Conservation (phyloP, 192 early-diverging fungal species). For the Diversispora eburnea region DNA sequence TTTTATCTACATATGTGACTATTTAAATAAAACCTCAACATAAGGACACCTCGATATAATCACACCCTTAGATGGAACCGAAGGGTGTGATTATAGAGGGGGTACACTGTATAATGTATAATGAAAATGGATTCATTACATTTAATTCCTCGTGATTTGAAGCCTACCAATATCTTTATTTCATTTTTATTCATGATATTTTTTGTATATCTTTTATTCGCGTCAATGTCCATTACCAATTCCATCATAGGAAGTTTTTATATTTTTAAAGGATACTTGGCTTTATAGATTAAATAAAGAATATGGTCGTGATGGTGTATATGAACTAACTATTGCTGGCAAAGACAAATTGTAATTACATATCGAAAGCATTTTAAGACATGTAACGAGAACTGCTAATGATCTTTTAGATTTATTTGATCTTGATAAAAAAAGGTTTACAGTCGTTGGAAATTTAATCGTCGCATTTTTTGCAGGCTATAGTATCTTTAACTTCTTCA, state of each 20-base stretch:
- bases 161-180: background rate
- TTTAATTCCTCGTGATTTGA: background rate
- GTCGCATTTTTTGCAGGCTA: constrained; percentile 4
- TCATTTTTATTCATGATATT: background rate
- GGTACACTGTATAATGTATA: no score
- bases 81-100: no score
- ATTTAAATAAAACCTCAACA: no score
- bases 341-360: constrained; percentile 14
- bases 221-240: constrained; percentile 13
- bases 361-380: background rate
- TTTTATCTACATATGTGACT: no score
- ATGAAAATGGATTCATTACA: background rate
- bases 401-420: constrained; percentile 16
- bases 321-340: constrained; percentile 9
- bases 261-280: constrained; percentile 17
- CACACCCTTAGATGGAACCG: no score
- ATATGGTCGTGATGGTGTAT: constrained; percentile 17
- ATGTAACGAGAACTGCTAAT: constrained; percentile 16
- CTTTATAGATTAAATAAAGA: background rate
- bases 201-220: constrained; percentile 4
- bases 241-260: constrained; percentile 15
- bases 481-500: background rate
- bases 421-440: background rate
- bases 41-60: no score
- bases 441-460: constrained; percentile 14